Evolutionary conservation across 768 basidiomycete species (phyloP).

Genomic region (Pholiota conissans): DNA sequence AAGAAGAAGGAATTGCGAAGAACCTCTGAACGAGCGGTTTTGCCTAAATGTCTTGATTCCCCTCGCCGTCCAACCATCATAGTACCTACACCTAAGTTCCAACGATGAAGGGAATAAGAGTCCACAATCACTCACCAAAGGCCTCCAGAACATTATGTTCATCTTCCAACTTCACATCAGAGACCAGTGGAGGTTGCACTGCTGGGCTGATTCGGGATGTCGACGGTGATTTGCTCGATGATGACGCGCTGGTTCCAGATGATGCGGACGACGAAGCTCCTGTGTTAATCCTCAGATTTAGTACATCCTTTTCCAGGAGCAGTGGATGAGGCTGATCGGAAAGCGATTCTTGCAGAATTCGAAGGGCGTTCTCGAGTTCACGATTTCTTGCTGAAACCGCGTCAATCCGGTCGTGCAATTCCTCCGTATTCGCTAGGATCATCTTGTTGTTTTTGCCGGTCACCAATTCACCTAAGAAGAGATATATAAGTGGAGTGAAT

Average conservation of each 20-base stretch:
- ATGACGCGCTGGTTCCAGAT: constrained; percentile 19
- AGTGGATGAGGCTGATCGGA: constrained; percentile 53
- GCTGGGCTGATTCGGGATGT: constrained; percentile 12
- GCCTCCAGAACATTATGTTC: constrained; percentile 45
- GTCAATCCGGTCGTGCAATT: constrained; percentile 68
- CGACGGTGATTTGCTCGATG: constrained; percentile 26
- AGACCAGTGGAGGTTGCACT: constrained; percentile 7
- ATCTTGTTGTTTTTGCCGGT: constrained; percentile 64
- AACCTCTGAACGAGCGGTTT: constrained; percentile 71
- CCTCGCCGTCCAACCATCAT: constrained; percentile 51
- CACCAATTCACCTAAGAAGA: constrained; percentile 45
- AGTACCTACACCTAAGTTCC: constrained; percentile 13
- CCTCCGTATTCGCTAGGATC: constrained; percentile 67
- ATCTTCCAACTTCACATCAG: constrained; percentile 30
- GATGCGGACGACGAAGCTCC: constrained; percentile 17
- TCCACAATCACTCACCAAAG: constrained; percentile 24
- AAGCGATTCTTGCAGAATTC: constrained; percentile 44
- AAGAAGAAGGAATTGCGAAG: constrained; percentile 10
- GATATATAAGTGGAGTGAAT: neutral
- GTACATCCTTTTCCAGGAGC: constrained; percentile 29
- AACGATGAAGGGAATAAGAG: neutral
- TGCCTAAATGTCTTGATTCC: constrained; percentile 58
- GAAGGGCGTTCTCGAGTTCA: constrained; percentile 61
- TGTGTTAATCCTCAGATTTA: constrained; percentile 20
- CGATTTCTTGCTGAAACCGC: constrained; percentile 53